Evolutionary conservation across 371 early-diverging fungal species (phyloP), one percentile per base, ranked within the genome.

Genomic region (Actinomortierella wolfii): DNA sequence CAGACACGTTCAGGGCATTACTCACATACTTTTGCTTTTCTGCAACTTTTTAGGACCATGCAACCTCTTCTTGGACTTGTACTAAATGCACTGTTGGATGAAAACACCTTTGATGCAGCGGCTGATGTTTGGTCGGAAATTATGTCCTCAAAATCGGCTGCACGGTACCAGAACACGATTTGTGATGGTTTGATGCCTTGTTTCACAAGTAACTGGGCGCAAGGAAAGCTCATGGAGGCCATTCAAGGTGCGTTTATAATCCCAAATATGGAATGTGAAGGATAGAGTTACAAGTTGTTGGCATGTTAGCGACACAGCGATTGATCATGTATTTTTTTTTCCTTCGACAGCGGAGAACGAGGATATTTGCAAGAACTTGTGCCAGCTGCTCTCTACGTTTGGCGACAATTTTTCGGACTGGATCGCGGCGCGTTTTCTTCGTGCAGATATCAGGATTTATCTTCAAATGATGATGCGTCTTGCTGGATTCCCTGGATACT

Each of bases 351-450:
- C 83, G 14, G 78, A 81, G 25, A 84, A 85, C 64, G 90, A 86
- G 21, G 79, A 86, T n/a, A 59, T 71, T 3, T 84, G 82, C 0
- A 74, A 78, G 51, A 65, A 68, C 41, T 68, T 92, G 29, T 86
- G 89, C 15, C 81, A 83, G 45, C 68, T 91, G 24, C 74, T 90
- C 24, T 79, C 86, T 0, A 76, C 84, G 4, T 89, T 86, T 76
- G 93, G 91, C 20, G 92, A 92, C 59, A 83, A 83, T 17, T 90
- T 85, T 67, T 78, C 84, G 2, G 86, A 89, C 59, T 84, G 79
- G 60, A 68, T 91, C 14, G 80, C 82, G 0, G 53, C 47, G 1
- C 79, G 81, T 23, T 61, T 90, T 6, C 67, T 79, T 1, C 59
- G 81, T 6, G 76, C 82, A 2, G 80, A 85, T 5, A 68, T 89